Evolutionary conservation across 441 rosid species (phyloP).

Genomic region (Gossypium gossypioides): DNA sequence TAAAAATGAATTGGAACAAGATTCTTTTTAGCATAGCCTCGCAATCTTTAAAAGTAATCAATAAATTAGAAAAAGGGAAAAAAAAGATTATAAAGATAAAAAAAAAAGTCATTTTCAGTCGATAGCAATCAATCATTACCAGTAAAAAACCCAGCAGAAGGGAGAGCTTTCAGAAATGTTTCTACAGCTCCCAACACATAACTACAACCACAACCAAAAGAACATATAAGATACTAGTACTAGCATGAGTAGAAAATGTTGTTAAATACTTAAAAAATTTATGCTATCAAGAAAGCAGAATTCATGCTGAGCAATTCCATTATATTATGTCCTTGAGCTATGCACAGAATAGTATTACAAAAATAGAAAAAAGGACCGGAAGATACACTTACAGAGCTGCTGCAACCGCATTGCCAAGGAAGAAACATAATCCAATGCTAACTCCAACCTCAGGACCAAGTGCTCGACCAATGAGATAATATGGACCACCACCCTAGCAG

Average conservation of each 20-base stretch:
- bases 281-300: constrained; percentile 8
- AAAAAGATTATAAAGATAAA: not conserved
- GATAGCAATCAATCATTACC: constrained; percentile 36
- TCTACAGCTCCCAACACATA: constrained; percentile 99
- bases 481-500: constrained; percentile 93
- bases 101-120: not conserved
- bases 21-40: not conserved
- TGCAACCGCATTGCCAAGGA: constrained; percentile 98
- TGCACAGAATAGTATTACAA: not conserved
- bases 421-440: constrained; percentile 97
- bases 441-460: constrained; percentile 99
- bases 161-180: constrained; percentile 93
- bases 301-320: not conserved
- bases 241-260: not conserved
- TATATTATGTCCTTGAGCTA: constrained; percentile 4
- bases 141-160: constrained; percentile 87
- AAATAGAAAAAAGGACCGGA: constrained; percentile 4
- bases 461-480: constrained; percentile 99
- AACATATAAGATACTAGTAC: constrained; percentile 14
- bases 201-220: constrained; percentile 38
- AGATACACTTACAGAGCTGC: constrained; percentile 87
- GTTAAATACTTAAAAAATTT: not conserved
- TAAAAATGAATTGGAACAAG: constrained; percentile 13
- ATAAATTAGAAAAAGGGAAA: not conserved
- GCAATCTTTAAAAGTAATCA: not conserved